Conservation (phyloP, 2,329 filamentous ascomycete genomes). For the Pseudocercospora pini-densiflorae region DNA sequence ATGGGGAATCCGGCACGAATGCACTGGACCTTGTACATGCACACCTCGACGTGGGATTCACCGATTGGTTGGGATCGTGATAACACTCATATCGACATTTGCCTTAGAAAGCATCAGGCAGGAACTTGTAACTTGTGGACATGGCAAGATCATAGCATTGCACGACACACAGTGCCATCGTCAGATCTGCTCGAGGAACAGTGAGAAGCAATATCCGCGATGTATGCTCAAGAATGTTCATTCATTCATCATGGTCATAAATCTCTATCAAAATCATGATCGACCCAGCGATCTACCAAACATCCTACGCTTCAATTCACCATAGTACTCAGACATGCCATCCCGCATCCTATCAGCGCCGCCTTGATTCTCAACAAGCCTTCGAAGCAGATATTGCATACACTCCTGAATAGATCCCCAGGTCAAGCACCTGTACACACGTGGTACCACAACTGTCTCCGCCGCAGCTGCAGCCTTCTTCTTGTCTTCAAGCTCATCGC, state of each 20-base stretch:
- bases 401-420: slow-evolving; percentile 38
- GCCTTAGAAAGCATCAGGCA: too few species aligned
- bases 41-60: not conserved
- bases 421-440: slow-evolving; percentile 36
- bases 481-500: slow-evolving; percentile 21
- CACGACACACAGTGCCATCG: not conserved
- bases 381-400: slow-evolving; percentile 36
- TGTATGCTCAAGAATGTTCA: not conserved
- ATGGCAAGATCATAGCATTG: too few species aligned
- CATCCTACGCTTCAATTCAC: slow-evolving; percentile 6
- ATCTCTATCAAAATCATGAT: not conserved
- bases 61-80: not conserved
- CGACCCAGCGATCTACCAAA: slow-evolving; percentile 1
- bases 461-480: slow-evolving; percentile 11
- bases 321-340: slow-evolving; percentile 1
- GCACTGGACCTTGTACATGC: not conserved
- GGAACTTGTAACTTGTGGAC: too few species aligned
- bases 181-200: not conserved
- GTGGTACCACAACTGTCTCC: slow-evolving; percentile 21
- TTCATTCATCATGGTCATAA: not conserved
- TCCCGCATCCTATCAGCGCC: slow-evolving; percentile 30
- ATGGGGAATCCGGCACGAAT: not conserved
- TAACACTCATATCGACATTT: not conserved
- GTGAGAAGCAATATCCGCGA: not conserved
- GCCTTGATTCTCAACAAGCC: slow-evolving; percentile 35